Evolutionary conservation across 108 stramenopile genomes (phyloP).

Genomic region (Nitzschia inconspicua): DNA sequence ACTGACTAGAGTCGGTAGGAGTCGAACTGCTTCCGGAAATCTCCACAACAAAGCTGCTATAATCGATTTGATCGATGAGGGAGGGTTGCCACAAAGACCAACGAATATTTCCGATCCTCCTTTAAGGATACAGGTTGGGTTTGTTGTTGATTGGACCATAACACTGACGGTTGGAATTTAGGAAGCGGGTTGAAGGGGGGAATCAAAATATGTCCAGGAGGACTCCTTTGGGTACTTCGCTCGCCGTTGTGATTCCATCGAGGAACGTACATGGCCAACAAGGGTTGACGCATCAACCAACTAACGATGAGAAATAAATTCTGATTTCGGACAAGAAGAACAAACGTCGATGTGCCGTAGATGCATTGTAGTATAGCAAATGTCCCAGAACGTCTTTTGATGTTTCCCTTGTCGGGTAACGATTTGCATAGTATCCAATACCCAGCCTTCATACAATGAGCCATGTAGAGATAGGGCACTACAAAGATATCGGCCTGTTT

Average conservation of each 20-base stretch:
- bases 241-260: background rate
- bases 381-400: background rate
- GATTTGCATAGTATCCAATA: background rate
- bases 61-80: too few relatives aligned
- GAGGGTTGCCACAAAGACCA: constrained; percentile 12
- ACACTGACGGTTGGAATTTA: constrained; percentile 12
- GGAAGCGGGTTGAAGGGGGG: constrained; percentile 24
- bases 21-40: too few relatives aligned
- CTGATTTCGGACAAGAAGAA: background rate
- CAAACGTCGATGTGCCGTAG: constrained; percentile 2
- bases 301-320: background rate
- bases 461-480: constrained; percentile 32
- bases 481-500: constrained; percentile 26
- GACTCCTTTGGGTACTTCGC: background rate
- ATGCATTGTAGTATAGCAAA: background rate
- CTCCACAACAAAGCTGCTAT: too few relatives aligned
- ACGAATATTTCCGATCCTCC: constrained; percentile 14
- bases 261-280: background rate
- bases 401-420: background rate
- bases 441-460: constrained; percentile 17
- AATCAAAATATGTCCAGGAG: background rate
- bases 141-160: constrained; percentile 8
- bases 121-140: background rate
- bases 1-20: too few relatives aligned
- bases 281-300: background rate